Evolutionary conservation across 441 rosid species (phyloP), one percentile per base, ranked within the genome.

Genomic region (Mallotus repandus): DNA sequence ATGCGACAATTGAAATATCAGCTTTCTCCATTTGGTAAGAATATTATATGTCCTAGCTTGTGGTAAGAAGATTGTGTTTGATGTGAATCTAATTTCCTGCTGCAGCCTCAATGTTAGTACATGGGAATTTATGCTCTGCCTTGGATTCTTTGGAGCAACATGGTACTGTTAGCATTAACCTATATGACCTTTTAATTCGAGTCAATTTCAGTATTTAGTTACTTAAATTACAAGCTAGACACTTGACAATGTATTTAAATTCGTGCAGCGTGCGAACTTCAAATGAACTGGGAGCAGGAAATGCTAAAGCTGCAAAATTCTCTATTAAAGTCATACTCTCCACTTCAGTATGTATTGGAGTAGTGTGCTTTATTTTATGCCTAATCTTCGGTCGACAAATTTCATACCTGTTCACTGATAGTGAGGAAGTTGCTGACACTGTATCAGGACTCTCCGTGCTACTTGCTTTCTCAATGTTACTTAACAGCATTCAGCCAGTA

Each of bases 1-100:
- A 86, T 69, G 94, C 92, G 1, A 45, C 81, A 0, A 69, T 71
- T 4, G 83, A 81, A 29, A 86, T 91, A 61, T 84, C 94, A 68
- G 88, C 97, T 49, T 88, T 91, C 81, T 83, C 91, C 35, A 87
- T 91, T 63, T 91, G 94, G 97, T 89, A 84, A 75, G 66, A 53
- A 19, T 62, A 25, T 2, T 46, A 5, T 68, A 7, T 25, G 9
- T n/a, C 21, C 41, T 63, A 12, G 14, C 13, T 41, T 41, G 14
- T 35, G 5, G 7, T 9, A 38, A 15, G 18, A 7, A 41, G 48
- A 43, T 63, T 14, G 15, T 5, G 8, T 57, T 55, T 63, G 53
- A 52, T 35, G 2, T 65, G 38, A 9, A 64, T 38, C 32, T 46
- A 63, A 53, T 58, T 56, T 66, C 22, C 13, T 50, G 2, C 59